These are phyloP conservation scores for Solanum hybrid DNA, from an alignment of 305 asterid species.

Conservation along the genomic window DNA sequence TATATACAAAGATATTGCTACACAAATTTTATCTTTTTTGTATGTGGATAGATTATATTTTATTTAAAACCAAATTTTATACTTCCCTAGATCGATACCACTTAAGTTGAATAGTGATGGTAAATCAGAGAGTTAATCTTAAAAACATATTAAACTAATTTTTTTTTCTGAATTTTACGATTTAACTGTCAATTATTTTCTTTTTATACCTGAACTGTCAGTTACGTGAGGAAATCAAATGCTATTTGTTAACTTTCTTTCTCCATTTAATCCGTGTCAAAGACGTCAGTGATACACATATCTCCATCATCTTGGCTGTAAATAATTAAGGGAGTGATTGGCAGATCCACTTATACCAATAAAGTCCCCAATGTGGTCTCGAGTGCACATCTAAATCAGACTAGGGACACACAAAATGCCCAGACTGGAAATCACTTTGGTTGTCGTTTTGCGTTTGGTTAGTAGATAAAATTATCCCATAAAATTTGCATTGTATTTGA, in stretches of 20 bases:
- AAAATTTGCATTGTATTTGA: neutral
- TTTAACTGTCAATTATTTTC: neutral
- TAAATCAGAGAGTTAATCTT: neutral
- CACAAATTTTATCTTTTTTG: neutral
- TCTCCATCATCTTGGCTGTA: neutral
- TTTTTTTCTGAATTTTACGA: fast-evolving
- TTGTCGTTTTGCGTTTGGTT: neutral
- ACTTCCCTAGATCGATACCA: neutral
- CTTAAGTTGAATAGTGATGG: neutral
- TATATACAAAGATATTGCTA: neutral
- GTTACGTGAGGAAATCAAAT: neutral
- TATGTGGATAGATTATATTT: neutral
- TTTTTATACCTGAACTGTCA: fast-evolving
- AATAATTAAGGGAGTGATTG: neutral
- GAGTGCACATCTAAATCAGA: neutral
- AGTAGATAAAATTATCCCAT: neutral
- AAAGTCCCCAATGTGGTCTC: neutral
- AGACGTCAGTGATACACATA: neutral
- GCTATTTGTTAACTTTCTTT: neutral
- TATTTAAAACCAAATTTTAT: neutral
- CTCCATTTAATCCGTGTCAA: neutral
- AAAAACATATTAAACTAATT: neutral
- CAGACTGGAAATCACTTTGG: neutral
- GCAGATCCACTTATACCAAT: neutral
- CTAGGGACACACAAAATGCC: neutral